Conservation (phyloP, 2,329 filamentous ascomycete genomes). For the Epichloe sp. region DNA sequence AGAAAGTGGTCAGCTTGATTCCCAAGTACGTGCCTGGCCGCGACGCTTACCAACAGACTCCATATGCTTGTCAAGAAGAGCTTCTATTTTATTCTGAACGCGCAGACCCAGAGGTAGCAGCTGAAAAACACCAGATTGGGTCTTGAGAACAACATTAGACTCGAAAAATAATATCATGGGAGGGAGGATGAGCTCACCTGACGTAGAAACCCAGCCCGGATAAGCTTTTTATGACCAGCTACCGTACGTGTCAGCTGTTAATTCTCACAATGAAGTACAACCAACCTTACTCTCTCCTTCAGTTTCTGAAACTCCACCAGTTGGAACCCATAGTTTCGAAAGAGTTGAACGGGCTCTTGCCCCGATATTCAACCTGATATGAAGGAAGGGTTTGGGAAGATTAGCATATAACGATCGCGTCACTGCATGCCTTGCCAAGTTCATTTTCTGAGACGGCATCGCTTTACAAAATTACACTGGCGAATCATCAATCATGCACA, state of each 20-base stretch:
- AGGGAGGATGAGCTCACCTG: conserved; percentile 37
- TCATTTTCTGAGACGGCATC: conserved; percentile 10
- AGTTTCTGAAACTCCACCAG: conserved; percentile 49
- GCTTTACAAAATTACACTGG: background rate
- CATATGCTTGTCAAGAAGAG: conserved; percentile 84
- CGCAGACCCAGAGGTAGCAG: conserved; percentile 75
- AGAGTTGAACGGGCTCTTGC: conserved; percentile 26
- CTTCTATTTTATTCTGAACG: conserved; percentile 80
- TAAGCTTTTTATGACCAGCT: conserved; percentile 54
- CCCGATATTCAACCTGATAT: conserved; percentile 1
- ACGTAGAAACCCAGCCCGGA: conserved; percentile 60
- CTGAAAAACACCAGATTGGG: conserved; percentile 85
- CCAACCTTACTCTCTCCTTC: conserved; percentile 36
- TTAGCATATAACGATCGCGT: conserved; percentile 2
- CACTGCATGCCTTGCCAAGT: conserved; percentile 5
- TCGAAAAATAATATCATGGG: background rate
- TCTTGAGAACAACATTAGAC: conserved; percentile 29
- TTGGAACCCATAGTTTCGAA: conserved; percentile 70
- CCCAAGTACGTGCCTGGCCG: background rate
- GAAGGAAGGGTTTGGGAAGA: conserved; percentile 12
- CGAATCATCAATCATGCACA: background rate
- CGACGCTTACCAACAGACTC: conserved; percentile 43
- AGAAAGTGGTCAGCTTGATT: background rate
- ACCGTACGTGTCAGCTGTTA: conserved; percentile 9
- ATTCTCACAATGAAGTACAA: background rate